Evolutionary conservation across 306 rosid genomes (phyloP).

Genomic region (Medicago lupulina): DNA sequence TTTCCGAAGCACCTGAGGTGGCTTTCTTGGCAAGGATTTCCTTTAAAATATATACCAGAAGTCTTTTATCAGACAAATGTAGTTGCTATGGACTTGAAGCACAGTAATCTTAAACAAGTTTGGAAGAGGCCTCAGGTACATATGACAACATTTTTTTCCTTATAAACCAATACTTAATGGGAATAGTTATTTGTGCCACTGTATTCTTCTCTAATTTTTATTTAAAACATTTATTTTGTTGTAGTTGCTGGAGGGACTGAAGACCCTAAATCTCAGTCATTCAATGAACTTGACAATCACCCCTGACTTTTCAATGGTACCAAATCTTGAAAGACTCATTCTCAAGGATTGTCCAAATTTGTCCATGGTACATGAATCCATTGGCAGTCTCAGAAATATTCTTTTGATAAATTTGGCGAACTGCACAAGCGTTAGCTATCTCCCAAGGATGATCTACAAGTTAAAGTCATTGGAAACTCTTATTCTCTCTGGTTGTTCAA

Average conservation of each 20-base stretch:
- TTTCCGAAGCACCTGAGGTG: no score
- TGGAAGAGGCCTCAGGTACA: slow-evolving; percentile 46
- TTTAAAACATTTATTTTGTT: slow-evolving; percentile 4
- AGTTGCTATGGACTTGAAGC: no score
- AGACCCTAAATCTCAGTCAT: slow-evolving; percentile 43
- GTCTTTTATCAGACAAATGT: no score
- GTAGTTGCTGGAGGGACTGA: slow-evolving; percentile 32
- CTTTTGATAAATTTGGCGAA: not conserved
- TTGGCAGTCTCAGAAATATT: not conserved
- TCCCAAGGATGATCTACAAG: not conserved
- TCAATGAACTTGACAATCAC: slow-evolving; percentile 20
- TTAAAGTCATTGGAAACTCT: not conserved
- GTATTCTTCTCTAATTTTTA: not conserved
- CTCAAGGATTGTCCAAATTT: not conserved
- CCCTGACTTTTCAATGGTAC: slow-evolving; percentile 43
- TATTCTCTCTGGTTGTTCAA: slow-evolving; percentile 44
- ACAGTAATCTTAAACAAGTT: slow-evolving; percentile 10
- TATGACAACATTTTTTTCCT: not conserved
- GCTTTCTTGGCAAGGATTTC: no score
- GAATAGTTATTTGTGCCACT: not conserved
- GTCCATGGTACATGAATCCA: not conserved
- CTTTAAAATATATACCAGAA: no score
- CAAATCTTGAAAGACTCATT: not conserved
- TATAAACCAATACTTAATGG: not conserved
- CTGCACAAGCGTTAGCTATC: not conserved